Evolutionary conservation across 768 basidiomycete species (phyloP).

Genomic region (Tylopilus subfusipes): DNA sequence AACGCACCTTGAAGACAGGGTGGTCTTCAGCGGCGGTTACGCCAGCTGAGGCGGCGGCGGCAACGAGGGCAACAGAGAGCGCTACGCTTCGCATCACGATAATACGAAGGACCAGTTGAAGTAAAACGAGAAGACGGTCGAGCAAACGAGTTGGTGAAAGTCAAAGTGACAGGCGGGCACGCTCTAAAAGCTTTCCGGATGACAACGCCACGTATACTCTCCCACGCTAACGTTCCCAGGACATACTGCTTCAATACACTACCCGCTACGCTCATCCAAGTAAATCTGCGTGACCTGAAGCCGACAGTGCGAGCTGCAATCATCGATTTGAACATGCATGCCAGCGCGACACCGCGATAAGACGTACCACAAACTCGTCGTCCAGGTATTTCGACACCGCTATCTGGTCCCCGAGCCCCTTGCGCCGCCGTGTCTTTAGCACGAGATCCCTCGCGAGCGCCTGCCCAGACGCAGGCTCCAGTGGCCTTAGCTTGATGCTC

Average conservation of each 20-base stretch:
- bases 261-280: conserved; percentile 49
- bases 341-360: background rate
- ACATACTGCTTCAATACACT: conserved; percentile 3
- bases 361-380: conserved; percentile 89
- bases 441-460: conserved; percentile 92
- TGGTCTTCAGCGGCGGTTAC: conserved; percentile 60
- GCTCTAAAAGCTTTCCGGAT: conserved; percentile 36
- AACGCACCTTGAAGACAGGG: conserved; percentile 64
- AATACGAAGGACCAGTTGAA: conserved; percentile 65
- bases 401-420: conserved; percentile 95
- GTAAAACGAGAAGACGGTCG: conserved; percentile 27
- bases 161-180: conserved; percentile 13
- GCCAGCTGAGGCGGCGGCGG: conserved; percentile 65
- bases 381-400: conserved; percentile 97
- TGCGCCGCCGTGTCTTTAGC: conserved; percentile 92
- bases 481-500: conserved; percentile 89
- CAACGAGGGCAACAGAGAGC: conserved; percentile 67
- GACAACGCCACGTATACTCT: conserved; percentile 45
- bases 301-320: conserved; percentile 80
- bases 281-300: conserved; percentile 93
- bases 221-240: conserved; percentile 28
- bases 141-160: conserved; percentile 30
- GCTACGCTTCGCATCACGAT: conserved; percentile 80
- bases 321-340: conserved; percentile 7
- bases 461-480: conserved; percentile 97